phyloP scores from a whole-genome alignment of 2,329 filamentous ascomycete genomes.

The Ceratocystis alfenasii region DNA sequence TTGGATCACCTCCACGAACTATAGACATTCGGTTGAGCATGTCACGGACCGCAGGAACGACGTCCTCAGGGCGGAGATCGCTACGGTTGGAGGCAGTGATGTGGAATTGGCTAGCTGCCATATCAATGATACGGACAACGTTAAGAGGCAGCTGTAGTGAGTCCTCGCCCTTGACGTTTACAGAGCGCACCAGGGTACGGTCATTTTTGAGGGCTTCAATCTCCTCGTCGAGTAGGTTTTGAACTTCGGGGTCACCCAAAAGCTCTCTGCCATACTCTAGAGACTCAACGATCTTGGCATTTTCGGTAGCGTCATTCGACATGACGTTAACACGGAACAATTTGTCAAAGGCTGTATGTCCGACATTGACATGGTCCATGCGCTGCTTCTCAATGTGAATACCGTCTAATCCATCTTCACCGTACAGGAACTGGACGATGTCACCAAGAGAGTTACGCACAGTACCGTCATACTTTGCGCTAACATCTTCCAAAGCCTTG shows the following conservation, averaged over 20 bases:
- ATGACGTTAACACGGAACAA: conserved; percentile 82
- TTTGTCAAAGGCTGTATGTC: conserved; percentile 62
- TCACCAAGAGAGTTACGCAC: conserved; percentile 95
- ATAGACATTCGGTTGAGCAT: conserved; percentile 69
- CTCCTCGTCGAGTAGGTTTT: conserved; percentile 77
- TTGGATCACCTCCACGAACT: conserved; percentile 69
- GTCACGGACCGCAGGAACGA: conserved; percentile 65
- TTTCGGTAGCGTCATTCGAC: conserved; percentile 46
- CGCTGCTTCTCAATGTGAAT: conserved; percentile 86
- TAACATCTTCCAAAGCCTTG: conserved; percentile 94
- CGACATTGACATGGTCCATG: conserved; percentile 74
- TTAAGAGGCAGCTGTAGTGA: conserved; percentile 89
- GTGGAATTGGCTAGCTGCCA: conserved; percentile 79
- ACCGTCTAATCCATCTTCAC: conserved; percentile 91
- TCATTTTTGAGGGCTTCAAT: conserved; percentile 68
- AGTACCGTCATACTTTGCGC: conserved; percentile 94
- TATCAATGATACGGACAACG: conserved; percentile 78
- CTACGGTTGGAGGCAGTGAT: conserved; percentile 77
- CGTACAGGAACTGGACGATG: conserved; percentile 93
- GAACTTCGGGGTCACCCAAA: conserved; percentile 73
- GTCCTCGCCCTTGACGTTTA: conserved; percentile 64
- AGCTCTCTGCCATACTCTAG: conserved; percentile 81
- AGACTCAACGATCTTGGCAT: conserved; percentile 35
- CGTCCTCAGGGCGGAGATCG: conserved; percentile 77
- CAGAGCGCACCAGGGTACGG: conserved; percentile 58